Conservation (phyloP, 352 stramenopile species). For the Pythium monospermum region DNA sequence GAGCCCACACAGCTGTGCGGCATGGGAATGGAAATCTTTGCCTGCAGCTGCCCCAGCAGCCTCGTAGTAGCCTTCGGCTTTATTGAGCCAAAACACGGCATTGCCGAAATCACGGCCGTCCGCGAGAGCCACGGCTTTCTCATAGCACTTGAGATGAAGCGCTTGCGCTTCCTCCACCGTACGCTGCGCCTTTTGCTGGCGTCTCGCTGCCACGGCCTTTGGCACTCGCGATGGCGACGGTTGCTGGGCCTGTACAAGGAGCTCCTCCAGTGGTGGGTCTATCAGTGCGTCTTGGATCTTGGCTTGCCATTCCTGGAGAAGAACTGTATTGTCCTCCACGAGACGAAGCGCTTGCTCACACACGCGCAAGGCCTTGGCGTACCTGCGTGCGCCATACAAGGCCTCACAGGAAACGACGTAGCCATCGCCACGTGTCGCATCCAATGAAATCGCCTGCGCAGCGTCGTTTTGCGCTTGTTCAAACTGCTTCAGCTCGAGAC, state of each 20-base stretch:
- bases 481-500: constrained; percentile 12
- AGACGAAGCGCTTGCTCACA: constrained; percentile 14
- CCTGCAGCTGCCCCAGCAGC: too few relatives aligned
- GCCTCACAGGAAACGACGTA: constrained; percentile 16
- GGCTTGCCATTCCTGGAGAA: constrained; percentile 1
- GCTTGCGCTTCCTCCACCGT: constrained; percentile 12
- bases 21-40: not conserved
- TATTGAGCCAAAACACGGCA: constrained; percentile 20
- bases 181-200: constrained; percentile 11
- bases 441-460: constrained; percentile 5
- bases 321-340: not conserved
- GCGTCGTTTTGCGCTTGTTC: constrained; percentile 14
- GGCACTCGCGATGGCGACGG: constrained; percentile 5
- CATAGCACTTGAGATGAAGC: constrained; percentile 3
- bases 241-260: not conserved
- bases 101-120: constrained; percentile 18
- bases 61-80: constrained; percentile 14
- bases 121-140: constrained; percentile 13
- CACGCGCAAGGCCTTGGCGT: constrained; percentile 12
- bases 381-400: constrained; percentile 9
- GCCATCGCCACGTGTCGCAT: not conserved
- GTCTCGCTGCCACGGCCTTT: constrained; percentile 11
- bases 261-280: constrained; percentile 10
- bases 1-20: constrained; percentile 5
- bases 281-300: constrained; percentile 10